Conservation (phyloP, 2,329 filamentous ascomycete genomes). For the Tolypocladium endophyticum region DNA sequence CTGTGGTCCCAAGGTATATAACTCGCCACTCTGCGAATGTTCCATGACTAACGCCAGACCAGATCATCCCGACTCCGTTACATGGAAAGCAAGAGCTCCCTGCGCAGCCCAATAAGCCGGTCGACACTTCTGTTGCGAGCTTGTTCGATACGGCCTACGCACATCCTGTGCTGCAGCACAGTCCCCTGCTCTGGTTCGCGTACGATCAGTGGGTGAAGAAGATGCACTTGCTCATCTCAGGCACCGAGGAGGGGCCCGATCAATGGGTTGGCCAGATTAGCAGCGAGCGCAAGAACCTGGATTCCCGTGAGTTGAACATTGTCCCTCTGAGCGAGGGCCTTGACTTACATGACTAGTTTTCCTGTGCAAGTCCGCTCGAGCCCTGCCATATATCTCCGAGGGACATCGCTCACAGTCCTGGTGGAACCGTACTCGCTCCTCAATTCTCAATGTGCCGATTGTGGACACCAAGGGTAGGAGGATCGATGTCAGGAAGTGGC, state of each 20-base stretch:
- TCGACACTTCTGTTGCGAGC: slow-evolving; percentile 34
- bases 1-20: slow-evolving; percentile 29
- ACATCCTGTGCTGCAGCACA: slow-evolving; percentile 33
- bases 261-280: slow-evolving; percentile 37
- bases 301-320: slow-evolving; percentile 16
- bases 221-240: slow-evolving; percentile 31
- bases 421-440: slow-evolving; percentile 22
- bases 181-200: slow-evolving; percentile 29
- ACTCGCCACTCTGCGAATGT: neutral
- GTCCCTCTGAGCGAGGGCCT: rapidly evolving
- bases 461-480: slow-evolving; percentile 24
- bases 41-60: neutral
- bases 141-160: slow-evolving; percentile 41
- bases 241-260: slow-evolving; percentile 33
- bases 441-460: slow-evolving; percentile 27
- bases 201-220: slow-evolving; percentile 35
- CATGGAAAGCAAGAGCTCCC: neutral
- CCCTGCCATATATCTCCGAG: slow-evolving; percentile 30
- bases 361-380: slow-evolving; percentile 31
- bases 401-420: slow-evolving; percentile 21
- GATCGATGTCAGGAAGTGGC: slow-evolving; percentile 36
- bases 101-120: slow-evolving; percentile 27
- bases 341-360: slow-evolving; percentile 21
- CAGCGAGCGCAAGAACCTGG: slow-evolving; percentile 21
- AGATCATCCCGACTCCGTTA: slow-evolving; percentile 17